A percentile compares a stretch with the other conserved stretches of the same genome.
phyloP scores from a whole-genome alignment of 2,329 filamentous ascomycete genomes.

The Sarocladium strictum region DNA sequence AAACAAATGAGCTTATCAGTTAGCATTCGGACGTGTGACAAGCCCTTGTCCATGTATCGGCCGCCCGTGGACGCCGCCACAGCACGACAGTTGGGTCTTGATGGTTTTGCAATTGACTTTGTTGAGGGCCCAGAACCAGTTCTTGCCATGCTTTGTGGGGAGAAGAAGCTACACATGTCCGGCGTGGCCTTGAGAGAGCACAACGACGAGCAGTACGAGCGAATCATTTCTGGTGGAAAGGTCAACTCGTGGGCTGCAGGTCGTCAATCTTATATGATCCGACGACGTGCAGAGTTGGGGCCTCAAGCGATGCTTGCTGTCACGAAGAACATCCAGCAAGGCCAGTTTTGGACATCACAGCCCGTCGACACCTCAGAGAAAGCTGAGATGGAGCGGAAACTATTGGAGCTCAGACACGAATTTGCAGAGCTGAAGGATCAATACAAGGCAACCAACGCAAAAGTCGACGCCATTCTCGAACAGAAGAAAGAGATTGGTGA shows the following conservation, averaged over 20 bases:
- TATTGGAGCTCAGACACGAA: conserved; percentile 36
- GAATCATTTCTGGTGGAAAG: conserved; percentile 49
- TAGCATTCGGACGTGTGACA: conserved; percentile 59
- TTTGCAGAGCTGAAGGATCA: conserved; percentile 26
- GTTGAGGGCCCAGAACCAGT: conserved; percentile 77
- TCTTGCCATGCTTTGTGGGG: conserved; percentile 79
- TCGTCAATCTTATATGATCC: conserved; percentile 56
- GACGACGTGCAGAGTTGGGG: conserved; percentile 75
- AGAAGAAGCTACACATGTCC: conserved; percentile 61
- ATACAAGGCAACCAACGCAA: conserved; percentile 27
- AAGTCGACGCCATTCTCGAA: conserved; percentile 35
- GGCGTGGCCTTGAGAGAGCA: conserved; percentile 61
- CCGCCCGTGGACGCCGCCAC: conserved; percentile 50
- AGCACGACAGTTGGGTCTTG: conserved; percentile 57
- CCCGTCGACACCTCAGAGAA: conserved; percentile 65
- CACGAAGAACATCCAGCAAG: conserved; percentile 53
- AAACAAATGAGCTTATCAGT: conserved; percentile 61
- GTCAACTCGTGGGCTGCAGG: conserved; percentile 68
- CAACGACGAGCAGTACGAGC: conserved; percentile 60
- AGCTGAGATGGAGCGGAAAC: conserved; percentile 48
- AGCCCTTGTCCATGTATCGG: conserved; percentile 47
- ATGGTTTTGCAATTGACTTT: conserved; percentile 74
- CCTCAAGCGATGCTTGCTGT: conserved; percentile 64
- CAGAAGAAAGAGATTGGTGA: conserved; percentile 35
- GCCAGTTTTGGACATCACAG: conserved; percentile 69